phyloP scores from a whole-genome alignment of 75 land plant species.

The Azolla pinnata region DNA sequence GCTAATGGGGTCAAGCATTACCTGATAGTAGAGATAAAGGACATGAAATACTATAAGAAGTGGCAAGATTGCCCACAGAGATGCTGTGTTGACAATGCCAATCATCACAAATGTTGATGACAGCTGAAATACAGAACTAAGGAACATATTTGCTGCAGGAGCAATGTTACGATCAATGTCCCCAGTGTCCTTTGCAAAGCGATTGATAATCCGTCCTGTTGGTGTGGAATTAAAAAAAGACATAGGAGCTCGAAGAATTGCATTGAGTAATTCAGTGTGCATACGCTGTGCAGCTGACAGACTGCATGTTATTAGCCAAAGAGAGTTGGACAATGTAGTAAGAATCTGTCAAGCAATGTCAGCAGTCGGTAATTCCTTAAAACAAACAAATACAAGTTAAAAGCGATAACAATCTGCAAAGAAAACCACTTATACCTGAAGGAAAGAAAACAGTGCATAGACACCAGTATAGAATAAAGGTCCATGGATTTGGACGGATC shows the following conservation, averaged over 20 bases:
- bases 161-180: slow-evolving; percentile 92
- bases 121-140: slow-evolving; percentile 57
- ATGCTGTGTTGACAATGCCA: slow-evolving; percentile 82
- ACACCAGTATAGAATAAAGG: slow-evolving; percentile 60
- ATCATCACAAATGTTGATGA: slow-evolving; percentile 91
- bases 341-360: slow-evolving; percentile 39
- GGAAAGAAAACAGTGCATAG: slow-evolving; percentile 72
- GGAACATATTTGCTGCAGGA: slow-evolving; percentile 52
- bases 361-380: not conserved
- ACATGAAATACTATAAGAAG: slow-evolving; percentile 76
- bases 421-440: slow-evolving; percentile 42
- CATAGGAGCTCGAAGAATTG: slow-evolving; percentile 93
- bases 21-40: slow-evolving; percentile 85
- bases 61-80: slow-evolving; percentile 97
- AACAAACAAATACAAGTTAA: not conserved
- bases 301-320: slow-evolving; percentile 76
- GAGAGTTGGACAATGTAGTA: slow-evolving; percentile 64
- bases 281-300: slow-evolving; percentile 70
- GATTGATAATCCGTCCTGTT: slow-evolving; percentile 82
- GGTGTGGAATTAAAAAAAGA: slow-evolving; percentile 94
- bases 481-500: slow-evolving; percentile 24
- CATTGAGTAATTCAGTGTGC: slow-evolving; percentile 72
- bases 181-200: slow-evolving; percentile 93
- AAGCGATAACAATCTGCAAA: not conserved
- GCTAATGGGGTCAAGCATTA: slow-evolving; percentile 6